Base-by-base conservation (phyloP, 208 protist genomes). In the Porcisia deanei region DNA sequence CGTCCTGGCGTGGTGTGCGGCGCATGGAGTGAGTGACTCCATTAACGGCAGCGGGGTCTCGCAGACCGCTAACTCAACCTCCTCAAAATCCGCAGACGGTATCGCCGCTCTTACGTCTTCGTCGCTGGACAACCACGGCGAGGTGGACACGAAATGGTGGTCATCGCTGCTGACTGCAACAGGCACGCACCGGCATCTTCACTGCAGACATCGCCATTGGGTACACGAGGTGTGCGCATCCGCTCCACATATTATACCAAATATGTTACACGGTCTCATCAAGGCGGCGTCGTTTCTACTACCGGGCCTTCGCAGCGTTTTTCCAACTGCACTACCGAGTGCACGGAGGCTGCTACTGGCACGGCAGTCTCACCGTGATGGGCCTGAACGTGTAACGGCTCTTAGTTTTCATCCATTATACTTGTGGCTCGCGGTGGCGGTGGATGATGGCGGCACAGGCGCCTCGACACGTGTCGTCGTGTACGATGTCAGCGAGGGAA, bases 331-430 rank as follows among this genome's bases (percentile, higher is more conserved):
- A 10, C 72, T 96, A 30, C 87, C 87, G 0, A 57, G 69, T 71
- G 58, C 78, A 55, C 39, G 58, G 30, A 70, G 57, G 54, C 63
- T 75, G 53, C 52, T 74, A 22, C 34, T 52, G 49, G 52, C 71
- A 4, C 75, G 70, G 20, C 79, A 58, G 34, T 71, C 76, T 5
- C 63, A 59, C 45, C 16, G 67, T 55, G 68, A 66, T 9, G 78
- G 77, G 58, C 79, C 87, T 8, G 93, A 97, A 79, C 68, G 76
- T 64, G 88, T 94, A n/a, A 83, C 74, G 25, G 80, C 87, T n/a
- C 34, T 85, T 4, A 70, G 71, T 68, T 85, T 85, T 34, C 93
- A 97, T 71, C 86, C 88, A 2, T 41, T 80, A 12, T 74, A 81
- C 25, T 55, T 85, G 80, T 54, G 91, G 54, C 74, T 97, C 20